Conservation (phyloP, 345 rosid genomes). For the Camelina laxa region DNA sequence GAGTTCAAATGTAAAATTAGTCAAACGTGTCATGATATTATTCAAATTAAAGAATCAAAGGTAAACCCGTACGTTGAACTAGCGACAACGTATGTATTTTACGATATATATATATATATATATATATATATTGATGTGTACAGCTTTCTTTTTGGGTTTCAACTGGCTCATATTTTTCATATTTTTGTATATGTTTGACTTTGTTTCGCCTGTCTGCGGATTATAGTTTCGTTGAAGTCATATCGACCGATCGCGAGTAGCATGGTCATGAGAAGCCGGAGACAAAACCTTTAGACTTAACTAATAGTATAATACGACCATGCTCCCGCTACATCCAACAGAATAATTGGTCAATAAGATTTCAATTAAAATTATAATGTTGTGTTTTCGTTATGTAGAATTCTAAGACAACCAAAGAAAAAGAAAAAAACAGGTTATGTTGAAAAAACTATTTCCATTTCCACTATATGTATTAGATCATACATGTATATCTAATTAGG, state of each 20-base stretch:
- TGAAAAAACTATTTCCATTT: too few species aligned
- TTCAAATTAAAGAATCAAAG: constrained; percentile 3
- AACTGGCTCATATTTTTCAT: neutral
- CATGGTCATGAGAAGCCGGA: constrained; percentile 5
- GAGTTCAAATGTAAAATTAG: constrained; percentile 21
- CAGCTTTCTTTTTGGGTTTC: neutral
- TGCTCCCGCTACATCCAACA: constrained; percentile 23
- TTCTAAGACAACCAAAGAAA: neutral
- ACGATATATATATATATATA: neutral
- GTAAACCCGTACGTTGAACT: neutral
- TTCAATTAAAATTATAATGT: neutral
- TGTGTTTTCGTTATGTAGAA: constrained; percentile 1
- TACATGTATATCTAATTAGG: too few species aligned
- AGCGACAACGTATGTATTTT: neutral
- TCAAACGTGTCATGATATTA: neutral
- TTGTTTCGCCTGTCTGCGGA: neutral
- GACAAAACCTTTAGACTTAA: constrained; percentile 30
- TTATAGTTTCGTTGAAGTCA: neutral
- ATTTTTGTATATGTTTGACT: constrained; percentile 28
- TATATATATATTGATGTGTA: too few species aligned
- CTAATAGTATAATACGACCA: constrained; percentile 14
- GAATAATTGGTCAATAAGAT: constrained; percentile 7
- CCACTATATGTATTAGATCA: too few species aligned
- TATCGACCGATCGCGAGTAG: too few species aligned
- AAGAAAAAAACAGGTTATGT: neutral